phyloP scores from a whole-genome alignment of 768 basidiomycete species.

The Amanita exitialis region DNA sequence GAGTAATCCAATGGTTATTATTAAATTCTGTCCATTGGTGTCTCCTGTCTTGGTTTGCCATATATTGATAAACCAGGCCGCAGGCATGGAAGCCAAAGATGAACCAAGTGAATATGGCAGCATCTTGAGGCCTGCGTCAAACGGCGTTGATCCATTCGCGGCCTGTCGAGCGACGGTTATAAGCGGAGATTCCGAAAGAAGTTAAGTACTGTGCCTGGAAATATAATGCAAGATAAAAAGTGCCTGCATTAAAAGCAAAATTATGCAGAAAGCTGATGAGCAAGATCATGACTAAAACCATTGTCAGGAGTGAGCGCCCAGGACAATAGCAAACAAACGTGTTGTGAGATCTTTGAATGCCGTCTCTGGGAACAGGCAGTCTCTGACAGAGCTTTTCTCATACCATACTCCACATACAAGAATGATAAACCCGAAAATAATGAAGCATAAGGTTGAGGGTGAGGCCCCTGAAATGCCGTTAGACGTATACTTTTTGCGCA shows the following conservation, averaged over 20 bases:
- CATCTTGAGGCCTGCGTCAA: constrained; percentile 64
- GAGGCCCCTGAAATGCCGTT: constrained; percentile 42
- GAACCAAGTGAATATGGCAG: constrained; percentile 82
- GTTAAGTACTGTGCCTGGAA: constrained; percentile 49
- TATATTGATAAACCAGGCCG: constrained; percentile 72
- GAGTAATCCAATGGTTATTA: constrained; percentile 53
- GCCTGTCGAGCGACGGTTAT: constrained; percentile 31
- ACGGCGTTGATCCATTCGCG: constrained; percentile 58
- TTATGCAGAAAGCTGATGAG: constrained; percentile 72
- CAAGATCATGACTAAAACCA: constrained; percentile 48
- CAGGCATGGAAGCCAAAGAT: constrained; percentile 76
- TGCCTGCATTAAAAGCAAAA: constrained; percentile 74
- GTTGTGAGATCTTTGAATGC: constrained; percentile 52
- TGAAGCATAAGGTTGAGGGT: constrained; percentile 49
- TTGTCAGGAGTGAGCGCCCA: constrained; percentile 3
- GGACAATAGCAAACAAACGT: constrained; percentile 17
- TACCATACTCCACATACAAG: constrained; percentile 55
- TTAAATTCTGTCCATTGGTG: constrained; percentile 55
- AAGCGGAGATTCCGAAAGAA: constrained; percentile 8
- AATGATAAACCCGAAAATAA: constrained; percentile 43
- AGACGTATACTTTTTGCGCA: constrained; percentile 7
- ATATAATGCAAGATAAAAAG: constrained; percentile 78
- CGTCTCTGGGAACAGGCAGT: constrained; percentile 61
- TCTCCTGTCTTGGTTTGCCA: constrained; percentile 47
- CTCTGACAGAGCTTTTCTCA: constrained; percentile 56